These are phyloP conservation scores for Actinomortierella wolfii DNA, from an alignment of 371 early-diverging fungal species.

Conservation along the genomic window DNA sequence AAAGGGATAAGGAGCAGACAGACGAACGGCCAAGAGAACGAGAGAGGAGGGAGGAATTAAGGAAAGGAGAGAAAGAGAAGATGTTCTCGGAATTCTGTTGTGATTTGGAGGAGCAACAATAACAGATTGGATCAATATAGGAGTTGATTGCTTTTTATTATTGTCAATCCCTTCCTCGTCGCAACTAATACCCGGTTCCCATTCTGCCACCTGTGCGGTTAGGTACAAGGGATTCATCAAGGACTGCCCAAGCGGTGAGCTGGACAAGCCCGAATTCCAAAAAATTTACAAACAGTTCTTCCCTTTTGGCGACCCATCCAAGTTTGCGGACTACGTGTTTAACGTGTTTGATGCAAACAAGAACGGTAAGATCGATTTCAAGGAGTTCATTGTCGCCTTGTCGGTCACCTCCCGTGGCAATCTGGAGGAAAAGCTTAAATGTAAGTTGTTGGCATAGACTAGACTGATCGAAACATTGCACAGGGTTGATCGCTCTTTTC, in stretches of 20 bases:
- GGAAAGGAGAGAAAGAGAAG: too few species aligned
- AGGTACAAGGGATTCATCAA: conserved; percentile 95
- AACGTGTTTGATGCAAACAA: conserved; percentile 88
- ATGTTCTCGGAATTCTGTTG: too few species aligned
- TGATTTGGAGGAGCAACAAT: too few species aligned
- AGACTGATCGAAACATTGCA: not conserved
- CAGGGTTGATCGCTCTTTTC: too few species aligned
- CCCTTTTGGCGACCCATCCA: conserved; percentile 93
- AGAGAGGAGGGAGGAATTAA: not conserved
- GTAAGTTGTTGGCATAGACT: conserved; percentile 60
- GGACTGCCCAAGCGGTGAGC: conserved; percentile 88
- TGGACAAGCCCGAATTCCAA: conserved; percentile 87
- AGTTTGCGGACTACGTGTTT: conserved; percentile 91
- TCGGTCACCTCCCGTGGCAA: conserved; percentile 85
- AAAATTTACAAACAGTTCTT: conserved; percentile 96
- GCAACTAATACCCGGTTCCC: not conserved
- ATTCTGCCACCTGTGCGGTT: not conserved
- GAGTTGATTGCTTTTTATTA: too few species aligned
- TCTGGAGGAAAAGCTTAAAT: conserved; percentile 87
- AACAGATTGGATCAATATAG: too few species aligned
- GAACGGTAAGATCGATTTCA: conserved; percentile 90
- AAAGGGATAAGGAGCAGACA: too few species aligned
- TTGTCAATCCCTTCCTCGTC: conserved; percentile 1
- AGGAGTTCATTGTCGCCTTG: conserved; percentile 90
- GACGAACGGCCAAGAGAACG: not conserved